Percentiles rank a stretch among this genome's conserved stretches.
Evolutionary conservation across 129 eudicot genomes (phyloP).

Genomic region (Centrapalus pauciflorus): DNA sequence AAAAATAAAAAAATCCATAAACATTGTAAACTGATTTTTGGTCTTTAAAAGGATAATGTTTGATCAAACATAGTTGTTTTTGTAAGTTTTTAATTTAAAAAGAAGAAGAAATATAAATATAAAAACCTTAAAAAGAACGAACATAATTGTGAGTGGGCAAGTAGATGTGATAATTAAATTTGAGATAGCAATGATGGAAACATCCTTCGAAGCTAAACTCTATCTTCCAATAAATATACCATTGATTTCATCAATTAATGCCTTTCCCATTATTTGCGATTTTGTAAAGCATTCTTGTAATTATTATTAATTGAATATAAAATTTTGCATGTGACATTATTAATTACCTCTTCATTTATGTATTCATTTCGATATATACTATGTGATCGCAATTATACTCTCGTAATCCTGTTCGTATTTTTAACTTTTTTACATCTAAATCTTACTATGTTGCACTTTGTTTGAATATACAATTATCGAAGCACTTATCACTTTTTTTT

Average conservation of each 20-base stretch:
- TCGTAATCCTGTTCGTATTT: background rate
- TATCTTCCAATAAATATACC: constrained; percentile 11
- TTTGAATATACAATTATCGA: no score
- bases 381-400: background rate
- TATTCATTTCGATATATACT: background rate
- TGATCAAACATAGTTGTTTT: background rate
- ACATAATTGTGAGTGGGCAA: constrained; percentile 6
- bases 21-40: no score
- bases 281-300: background rate
- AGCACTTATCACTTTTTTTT: no score
- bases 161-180: constrained; percentile 4
- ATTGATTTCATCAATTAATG: constrained; percentile 6
- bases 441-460: no score
- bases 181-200: constrained; percentile 26
- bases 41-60: background rate
- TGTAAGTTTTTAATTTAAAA: background rate
- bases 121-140: background rate
- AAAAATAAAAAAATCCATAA: no score
- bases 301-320: background rate
- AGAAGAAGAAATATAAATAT: background rate
- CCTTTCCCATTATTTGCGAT: background rate
- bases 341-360: constrained; percentile 1
- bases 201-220: constrained; percentile 37
- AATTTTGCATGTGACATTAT: constrained; percentile 22
- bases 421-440: constrained; percentile 7